Percentiles rank a stretch among this genome's conserved stretches.
phyloP scores from a whole-genome alignment of 495 filamentous ascomycete genomes.

The Apodospora peruviana region DNA sequence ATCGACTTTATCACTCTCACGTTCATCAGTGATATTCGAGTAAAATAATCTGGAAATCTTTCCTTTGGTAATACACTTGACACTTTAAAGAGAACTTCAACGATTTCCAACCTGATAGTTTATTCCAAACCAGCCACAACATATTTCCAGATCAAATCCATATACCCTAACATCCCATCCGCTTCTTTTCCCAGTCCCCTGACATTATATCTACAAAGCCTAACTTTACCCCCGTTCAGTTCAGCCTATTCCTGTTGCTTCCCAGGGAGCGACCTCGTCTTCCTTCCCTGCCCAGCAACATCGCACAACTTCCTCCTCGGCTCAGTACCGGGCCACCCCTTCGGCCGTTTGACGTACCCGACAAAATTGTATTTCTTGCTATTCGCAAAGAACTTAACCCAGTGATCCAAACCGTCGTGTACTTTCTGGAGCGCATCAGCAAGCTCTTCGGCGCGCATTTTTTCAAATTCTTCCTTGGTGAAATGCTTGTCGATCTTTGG shows the following conservation, averaged over 20 bases:
- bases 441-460: slow-evolving; percentile 47
- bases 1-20: background rate
- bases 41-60: too few relatives aligned
- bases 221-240: too few relatives aligned
- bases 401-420: slow-evolving; percentile 54
- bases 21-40: background rate
- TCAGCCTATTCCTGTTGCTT: too few relatives aligned
- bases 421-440: slow-evolving; percentile 50
- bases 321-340: slow-evolving; percentile 44
- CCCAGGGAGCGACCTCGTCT: slow-evolving; percentile 32
- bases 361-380: slow-evolving; percentile 70
- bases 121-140: too few relatives aligned
- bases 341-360: slow-evolving; percentile 52
- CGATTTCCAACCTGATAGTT: too few relatives aligned
- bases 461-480: slow-evolving; percentile 48
- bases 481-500: slow-evolving; percentile 45
- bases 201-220: too few relatives aligned
- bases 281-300: slow-evolving; percentile 35
- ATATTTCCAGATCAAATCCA: too few relatives aligned
- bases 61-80: too few relatives aligned
- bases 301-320: slow-evolving; percentile 39
- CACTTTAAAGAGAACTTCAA: too few relatives aligned
- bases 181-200: too few relatives aligned
- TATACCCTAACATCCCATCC: too few relatives aligned
- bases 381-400: slow-evolving; percentile 72